Evolutionary conservation across 345 rosid genomes (phyloP), one percentile per base, ranked within the genome.

Genomic region (Kandelia obovata): DNA sequence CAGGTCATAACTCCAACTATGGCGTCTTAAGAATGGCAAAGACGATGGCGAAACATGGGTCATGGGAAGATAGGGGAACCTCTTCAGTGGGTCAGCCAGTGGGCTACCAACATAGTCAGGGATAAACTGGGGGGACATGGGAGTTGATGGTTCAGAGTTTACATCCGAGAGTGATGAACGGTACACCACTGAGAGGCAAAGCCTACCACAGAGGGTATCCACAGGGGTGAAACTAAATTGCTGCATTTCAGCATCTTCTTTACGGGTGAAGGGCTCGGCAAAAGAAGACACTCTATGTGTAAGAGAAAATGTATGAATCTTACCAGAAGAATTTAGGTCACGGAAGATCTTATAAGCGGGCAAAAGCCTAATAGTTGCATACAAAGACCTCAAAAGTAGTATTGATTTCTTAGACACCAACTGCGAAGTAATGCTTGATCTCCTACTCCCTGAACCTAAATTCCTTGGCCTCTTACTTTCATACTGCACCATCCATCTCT

Each of bases 31-130:
- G 77, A 92, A 88, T 65, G 99, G 87, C 76, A 83, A 67, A 47
- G 92, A 92, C 6, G 92, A 89, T 32, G 96, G 95, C 57, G 93
- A 92, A 65, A 89, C 85, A 35, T 81, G 89, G 1, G 93, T 73
- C 66, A 82, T 74, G 7, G 99, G 96, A 69, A 86, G 87, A 51
- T 88, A 84, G n/a, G 96, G 85, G 60, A 95, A 86, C 67, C 85
- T 86, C 81, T 83, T 95, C 37, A 92, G 73, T 11, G 96, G 98
- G 66, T 95, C 91, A 64, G 92, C 92, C 79, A 95, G 78, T 49
- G 99, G 99, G 76, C 99, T 92, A 57, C 99, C 99, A 78, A 95
- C 99, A 77, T 95, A 95, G 79, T 92, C 91, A 0, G 84, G 84
- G 67, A 95, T 95, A 78, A 90, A 84, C 25, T 86, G 93, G 21